A percentile compares a stretch with the other conserved stretches of the same genome.
phyloP scores from a whole-genome alignment of 2,329 filamentous ascomycete genomes.

The Xenosphaeropsis pyriputrescens region DNA sequence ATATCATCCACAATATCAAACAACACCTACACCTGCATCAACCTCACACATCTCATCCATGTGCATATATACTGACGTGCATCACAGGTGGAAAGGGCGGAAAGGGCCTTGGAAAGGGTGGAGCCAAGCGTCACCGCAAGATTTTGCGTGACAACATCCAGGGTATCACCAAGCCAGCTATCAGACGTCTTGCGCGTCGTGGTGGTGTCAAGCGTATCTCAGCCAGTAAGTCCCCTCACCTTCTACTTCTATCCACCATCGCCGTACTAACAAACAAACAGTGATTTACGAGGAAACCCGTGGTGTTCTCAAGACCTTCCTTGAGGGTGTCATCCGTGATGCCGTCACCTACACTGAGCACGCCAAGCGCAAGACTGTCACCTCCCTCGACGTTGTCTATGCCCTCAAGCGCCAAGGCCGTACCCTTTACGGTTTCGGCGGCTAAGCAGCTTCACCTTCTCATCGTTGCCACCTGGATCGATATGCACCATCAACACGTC shows the following conservation, averaged over 20 bases:
- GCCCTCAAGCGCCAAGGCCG: slow-evolving; percentile 47
- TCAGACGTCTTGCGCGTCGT: slow-evolving; percentile 96
- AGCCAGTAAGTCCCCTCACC: slow-evolving; percentile 46
- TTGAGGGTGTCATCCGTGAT: slow-evolving; percentile 68
- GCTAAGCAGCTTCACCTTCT: slow-evolving; percentile 23
- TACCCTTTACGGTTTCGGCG: slow-evolving; percentile 54
- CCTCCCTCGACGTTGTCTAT: slow-evolving; percentile 48
- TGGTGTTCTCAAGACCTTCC: slow-evolving; percentile 72
- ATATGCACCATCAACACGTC: background rate
- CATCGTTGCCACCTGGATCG: background rate
- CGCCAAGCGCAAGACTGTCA: slow-evolving; percentile 62
- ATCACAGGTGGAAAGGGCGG: slow-evolving; percentile 76
- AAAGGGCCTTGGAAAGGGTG: slow-evolving; percentile 95
- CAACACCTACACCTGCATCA: background rate
- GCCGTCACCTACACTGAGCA: slow-evolving; percentile 71
- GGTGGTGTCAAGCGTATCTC: slow-evolving; percentile 99
- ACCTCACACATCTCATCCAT: no score
- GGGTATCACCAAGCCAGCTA: slow-evolving; percentile 97
- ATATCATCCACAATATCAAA: slow-evolving; percentile 6
- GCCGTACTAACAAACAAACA: slow-evolving; percentile 13
- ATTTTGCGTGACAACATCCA: slow-evolving; percentile 99
- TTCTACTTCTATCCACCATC: background rate
- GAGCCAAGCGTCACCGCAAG: slow-evolving; percentile 98
- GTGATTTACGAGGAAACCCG: slow-evolving; percentile 76
- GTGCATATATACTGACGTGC: slow-evolving; percentile 26